Evolutionary conservation across 208 protist genomes (phyloP).

Genomic region (Phytomonas francai): DNA sequence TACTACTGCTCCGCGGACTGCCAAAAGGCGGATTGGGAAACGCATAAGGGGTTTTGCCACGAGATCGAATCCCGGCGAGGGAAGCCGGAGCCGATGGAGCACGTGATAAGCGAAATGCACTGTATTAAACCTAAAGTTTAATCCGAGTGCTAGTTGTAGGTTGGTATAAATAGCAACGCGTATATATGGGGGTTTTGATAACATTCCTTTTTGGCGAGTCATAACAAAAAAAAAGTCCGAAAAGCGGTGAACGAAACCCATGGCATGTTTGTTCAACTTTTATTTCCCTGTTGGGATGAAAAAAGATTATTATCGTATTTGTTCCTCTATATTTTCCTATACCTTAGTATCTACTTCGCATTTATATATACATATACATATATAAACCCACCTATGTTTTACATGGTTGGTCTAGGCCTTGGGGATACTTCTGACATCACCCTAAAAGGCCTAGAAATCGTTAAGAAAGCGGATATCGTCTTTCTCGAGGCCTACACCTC

Average conservation of each 20-base stretch:
- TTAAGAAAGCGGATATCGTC: constrained; percentile 90
- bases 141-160: not conserved
- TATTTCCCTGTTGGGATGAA: not conserved
- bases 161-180: not conserved
- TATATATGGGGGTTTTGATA: not conserved
- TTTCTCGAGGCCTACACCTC: constrained; percentile 99
- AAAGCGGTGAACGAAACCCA: not conserved
- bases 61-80: constrained; percentile 54
- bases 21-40: constrained; percentile 73
- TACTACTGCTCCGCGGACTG: constrained; percentile 75
- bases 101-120: not conserved
- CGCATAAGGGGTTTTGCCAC: constrained; percentile 59
- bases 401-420: constrained; percentile 96
- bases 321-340: not conserved
- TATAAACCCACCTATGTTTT: constrained; percentile 39
- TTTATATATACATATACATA: not conserved
- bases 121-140: constrained; percentile 1
- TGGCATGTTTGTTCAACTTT: not conserved
- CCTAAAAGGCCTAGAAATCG: constrained; percentile 92
- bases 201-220: not conserved
- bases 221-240: not conserved
- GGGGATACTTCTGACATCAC: constrained; percentile 98
- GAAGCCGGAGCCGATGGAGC: constrained; percentile 15
- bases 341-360: not conserved
- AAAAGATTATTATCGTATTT: not conserved